Base-by-base conservation (phyloP, 1,284 basidiomycete species). In the Vanrija pseudolonga region DNA sequence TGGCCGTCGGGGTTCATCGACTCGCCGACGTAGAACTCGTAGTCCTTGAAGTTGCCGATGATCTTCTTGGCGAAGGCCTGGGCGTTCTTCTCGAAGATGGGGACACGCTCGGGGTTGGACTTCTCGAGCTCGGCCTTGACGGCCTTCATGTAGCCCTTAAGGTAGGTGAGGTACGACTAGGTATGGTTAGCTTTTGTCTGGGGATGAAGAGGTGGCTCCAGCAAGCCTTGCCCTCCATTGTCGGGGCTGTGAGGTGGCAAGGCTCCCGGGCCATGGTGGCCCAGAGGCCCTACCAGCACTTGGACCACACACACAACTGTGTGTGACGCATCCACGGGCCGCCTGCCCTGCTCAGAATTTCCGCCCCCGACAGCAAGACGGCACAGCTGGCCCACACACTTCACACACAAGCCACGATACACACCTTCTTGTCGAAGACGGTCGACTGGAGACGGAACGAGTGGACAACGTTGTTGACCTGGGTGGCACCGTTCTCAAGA, bases 61-160 rank as follows among this genome's bases (percentile, higher is more conserved):
- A 98, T 79, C 79, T 95, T 96, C 83, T 95, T 95, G 54, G 85
- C 90, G 71, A 83, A 89, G 11, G 77, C 78, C 55, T 78, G 69
- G 24, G 95, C 95, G 39, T 82, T 84, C 77, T 88, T 88, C 81
- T 98, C 90, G 75, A 99, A 98, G 0, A 77, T 83, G 7, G 80
- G 77, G 42, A 95, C 86, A 22, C 84, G 83, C 0, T 87, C 88
- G 9, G 88, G 85, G 50, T 86, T 80, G 6, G 58, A 76, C 67
- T 83, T 70, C 56, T 77, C 59, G 51, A 95, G 82, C 57, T 88
- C 69, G 12, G 65, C 58, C 80, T 90, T 88, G 78, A 90, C 77
- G 11, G 80, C 73, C 80, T 91, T 91, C 89, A 91, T 90, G 81
- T 91, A 91, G 50, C 72, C 90, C 84, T 97, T 98, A 72, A 98